Base-by-base conservation (phyloP, 202 grass and related monocot genomes). In the Tripidium arundinaceum region DNA sequence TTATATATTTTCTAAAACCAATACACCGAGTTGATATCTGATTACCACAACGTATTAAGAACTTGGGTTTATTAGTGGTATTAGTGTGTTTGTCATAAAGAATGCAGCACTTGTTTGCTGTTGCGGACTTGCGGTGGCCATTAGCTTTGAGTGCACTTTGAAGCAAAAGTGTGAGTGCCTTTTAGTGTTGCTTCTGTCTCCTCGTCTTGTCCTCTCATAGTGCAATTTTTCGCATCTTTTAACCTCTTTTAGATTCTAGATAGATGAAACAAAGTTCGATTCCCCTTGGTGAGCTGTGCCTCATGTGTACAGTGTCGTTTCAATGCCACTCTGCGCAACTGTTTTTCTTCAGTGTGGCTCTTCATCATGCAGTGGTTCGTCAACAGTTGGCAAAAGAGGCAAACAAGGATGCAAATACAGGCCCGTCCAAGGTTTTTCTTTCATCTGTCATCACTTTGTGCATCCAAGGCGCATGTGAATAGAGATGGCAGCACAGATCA, bases 201-300 rank as follows among this genome's bases (percentile, higher is more conserved):
- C 52, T 68, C 59, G 31, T 26, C 66, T 26, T 82, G 60, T 28
- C 83, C 60, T 86, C 79, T 74, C 50, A 38, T 45, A 79, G 61
- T 79, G 75, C 79, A 57, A 22, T 24, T 34, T 22, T 65, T 58
- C 2, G 43, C 67, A 59, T 52, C 73, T 72, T 72, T 62, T 9
- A 39, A 47, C 50, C 15, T 38, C 34, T 84, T 84, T 77, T 66
- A 39, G 54, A 77, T 72, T n/a, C n/a, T n/a, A n/a, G n/a, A n/a
- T n/a, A n/a, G n/a, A n/a, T n/a, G 71, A 81, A 71, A 81, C 58
- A 61, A 77, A 81, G 65, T 57, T 77, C 5, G 70, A 5, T 33
- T 25, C 55, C 42, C 76, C 47, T 76, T 70, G 28, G 27, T 65
- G 77, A 71, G 65, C 82, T 60, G 71, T 71, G 19, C 47, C 16